phyloP scores from a whole-genome alignment of 768 basidiomycete species.

The Phanerochaete carnosa region DNA sequence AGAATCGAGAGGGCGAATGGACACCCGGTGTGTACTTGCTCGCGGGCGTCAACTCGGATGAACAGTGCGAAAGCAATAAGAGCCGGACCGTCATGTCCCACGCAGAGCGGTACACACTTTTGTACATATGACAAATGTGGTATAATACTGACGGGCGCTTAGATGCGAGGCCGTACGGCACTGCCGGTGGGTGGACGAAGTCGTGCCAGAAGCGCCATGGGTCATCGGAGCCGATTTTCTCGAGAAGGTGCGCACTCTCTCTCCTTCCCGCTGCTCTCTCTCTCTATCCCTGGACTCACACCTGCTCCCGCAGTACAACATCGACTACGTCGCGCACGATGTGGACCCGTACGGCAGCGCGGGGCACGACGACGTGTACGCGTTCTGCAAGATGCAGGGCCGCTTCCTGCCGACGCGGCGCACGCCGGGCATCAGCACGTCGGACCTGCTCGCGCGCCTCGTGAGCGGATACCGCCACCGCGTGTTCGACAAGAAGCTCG shows the following conservation, averaged over 20 bases:
- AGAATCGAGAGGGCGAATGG: conserved; percentile 3
- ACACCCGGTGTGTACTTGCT: conserved; percentile 72
- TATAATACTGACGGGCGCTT: neutral
- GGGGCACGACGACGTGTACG: conserved; percentile 86
- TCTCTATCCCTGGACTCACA: neutral
- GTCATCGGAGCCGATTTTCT: conserved; percentile 79
- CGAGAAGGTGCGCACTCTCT: conserved; percentile 40
- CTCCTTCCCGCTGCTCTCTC: neutral
- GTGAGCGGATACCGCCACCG: conserved; percentile 82
- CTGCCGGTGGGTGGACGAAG: conserved; percentile 95
- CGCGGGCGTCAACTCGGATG: conserved; percentile 91
- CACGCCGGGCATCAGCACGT: conserved; percentile 93
- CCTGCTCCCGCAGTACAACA: conserved; percentile 45
- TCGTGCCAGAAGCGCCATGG: conserved; percentile 91
- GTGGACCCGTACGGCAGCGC: conserved; percentile 81
- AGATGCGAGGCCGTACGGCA: conserved; percentile 91
- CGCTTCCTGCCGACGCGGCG: conserved; percentile 94
- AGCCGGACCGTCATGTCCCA: conserved; percentile 85
- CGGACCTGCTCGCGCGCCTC: conserved; percentile 88
- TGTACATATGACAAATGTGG: neutral
- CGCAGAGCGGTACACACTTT: conserved; percentile 61
- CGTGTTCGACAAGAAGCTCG: conserved; percentile 85
- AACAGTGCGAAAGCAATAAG: conserved; percentile 77
- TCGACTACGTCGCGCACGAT: conserved; percentile 98
- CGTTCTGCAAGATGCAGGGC: conserved; percentile 75